These are phyloP conservation scores for Yarrowia sp. DNA, from an alignment of 805 yeast genomes.

Conservation along the genomic window DNA sequence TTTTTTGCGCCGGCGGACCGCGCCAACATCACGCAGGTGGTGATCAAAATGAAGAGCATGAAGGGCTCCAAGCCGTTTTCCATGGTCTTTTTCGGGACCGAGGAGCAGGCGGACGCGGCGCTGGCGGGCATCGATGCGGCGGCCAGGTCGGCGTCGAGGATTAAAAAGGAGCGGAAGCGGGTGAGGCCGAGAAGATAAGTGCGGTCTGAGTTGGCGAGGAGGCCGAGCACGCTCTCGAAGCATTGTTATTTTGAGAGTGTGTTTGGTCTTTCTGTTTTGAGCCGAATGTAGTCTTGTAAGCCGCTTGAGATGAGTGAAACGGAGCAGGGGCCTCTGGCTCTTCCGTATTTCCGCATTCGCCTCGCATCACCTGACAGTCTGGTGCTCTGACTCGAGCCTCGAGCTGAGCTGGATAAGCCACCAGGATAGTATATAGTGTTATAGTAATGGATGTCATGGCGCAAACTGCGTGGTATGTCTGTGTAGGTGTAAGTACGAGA, in stretches of 20 bases:
- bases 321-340: too few relatives aligned
- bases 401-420: too few relatives aligned
- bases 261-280: too few relatives aligned
- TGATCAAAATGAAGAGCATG: slow-evolving; percentile 16
- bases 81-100: slow-evolving; percentile 40
- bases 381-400: too few relatives aligned
- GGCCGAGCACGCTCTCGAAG: too few relatives aligned
- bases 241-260: too few relatives aligned
- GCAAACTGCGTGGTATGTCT: too few relatives aligned
- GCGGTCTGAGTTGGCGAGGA: background rate
- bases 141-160: background rate
- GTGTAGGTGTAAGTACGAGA: too few relatives aligned
- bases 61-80: slow-evolving; percentile 37
- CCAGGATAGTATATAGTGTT: background rate
- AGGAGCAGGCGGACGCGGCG: slow-evolving; percentile 41
- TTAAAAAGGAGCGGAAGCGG: slow-evolving; percentile 13
- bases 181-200: background rate
- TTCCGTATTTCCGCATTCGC: too few relatives aligned
- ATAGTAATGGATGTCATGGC: background rate
- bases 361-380: too few relatives aligned
- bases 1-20: slow-evolving; percentile 40
- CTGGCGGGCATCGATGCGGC: slow-evolving; percentile 37
- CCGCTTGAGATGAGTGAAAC: too few relatives aligned
- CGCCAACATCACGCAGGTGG: slow-evolving; percentile 36
- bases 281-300: too few relatives aligned